These are phyloP conservation scores for Hippophae tibetana DNA, from an alignment of 306 rosid species.

Conservation along the genomic window DNA sequence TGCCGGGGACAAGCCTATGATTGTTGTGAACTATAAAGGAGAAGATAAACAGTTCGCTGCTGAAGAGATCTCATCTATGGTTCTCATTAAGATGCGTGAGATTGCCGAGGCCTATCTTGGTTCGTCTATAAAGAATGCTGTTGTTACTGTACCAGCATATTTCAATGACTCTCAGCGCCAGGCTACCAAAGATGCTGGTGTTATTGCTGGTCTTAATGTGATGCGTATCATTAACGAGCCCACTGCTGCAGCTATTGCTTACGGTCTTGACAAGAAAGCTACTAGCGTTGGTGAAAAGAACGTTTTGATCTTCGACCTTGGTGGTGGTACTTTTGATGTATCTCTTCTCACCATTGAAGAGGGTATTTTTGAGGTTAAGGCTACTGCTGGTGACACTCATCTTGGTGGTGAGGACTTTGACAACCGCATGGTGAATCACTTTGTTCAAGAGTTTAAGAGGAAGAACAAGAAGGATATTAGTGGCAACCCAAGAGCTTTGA, in stretches of 20 bases:
- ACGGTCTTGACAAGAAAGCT: conserved; percentile 19
- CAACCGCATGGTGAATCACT: conserved; percentile 68
- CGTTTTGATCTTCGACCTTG: conserved; percentile 11
- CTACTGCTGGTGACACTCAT: conserved; percentile 76
- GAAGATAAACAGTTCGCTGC: conserved; percentile 17
- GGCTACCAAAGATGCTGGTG: conserved; percentile 17
- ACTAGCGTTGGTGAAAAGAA: conserved; percentile 19
- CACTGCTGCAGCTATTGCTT: conserved; percentile 17
- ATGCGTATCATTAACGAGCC: conserved; percentile 15
- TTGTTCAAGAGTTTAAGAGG: conserved; percentile 73
- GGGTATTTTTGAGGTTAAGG: conserved; percentile 62
- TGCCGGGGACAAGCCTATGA: conserved; percentile 16
- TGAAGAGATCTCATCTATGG: conserved; percentile 17
- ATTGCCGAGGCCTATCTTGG: conserved; percentile 81
- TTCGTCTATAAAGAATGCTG: conserved; percentile 50
- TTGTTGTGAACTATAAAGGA: conserved; percentile 15
- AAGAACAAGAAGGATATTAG: conserved; percentile 62
- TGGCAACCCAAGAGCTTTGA: conserved; percentile 62
- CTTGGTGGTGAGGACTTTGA: conserved; percentile 85
- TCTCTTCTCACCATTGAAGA: conserved; percentile 67
- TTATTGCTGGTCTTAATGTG: conserved; percentile 10
- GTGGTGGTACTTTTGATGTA: conserved; percentile 33
- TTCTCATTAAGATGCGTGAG: conserved; percentile 71
- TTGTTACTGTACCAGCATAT: conserved; percentile 75
- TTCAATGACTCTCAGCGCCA: conserved; percentile 18